These are phyloP conservation scores for Pyrrhoderma noxium DNA, from an alignment of 1,284 basidiomycete genomes.

Conservation along the genomic window DNA sequence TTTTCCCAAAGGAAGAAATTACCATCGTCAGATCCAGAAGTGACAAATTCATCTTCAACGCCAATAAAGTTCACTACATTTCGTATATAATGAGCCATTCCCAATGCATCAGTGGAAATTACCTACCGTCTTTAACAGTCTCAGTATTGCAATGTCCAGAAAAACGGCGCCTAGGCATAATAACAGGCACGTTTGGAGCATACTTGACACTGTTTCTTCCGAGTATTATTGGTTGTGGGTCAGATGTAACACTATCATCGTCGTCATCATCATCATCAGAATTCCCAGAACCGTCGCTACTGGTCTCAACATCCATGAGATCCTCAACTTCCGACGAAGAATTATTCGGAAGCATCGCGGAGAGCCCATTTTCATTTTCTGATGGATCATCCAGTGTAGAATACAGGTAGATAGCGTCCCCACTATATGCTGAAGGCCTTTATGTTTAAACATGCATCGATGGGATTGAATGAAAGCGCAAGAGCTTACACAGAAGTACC, in stretches of 20 bases:
- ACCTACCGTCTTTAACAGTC: constrained; percentile 87
- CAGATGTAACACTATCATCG: constrained; percentile 23
- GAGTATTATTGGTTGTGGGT: constrained; percentile 1
- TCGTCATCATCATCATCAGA: constrained; percentile 25
- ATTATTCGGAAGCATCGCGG: constrained; percentile 17
- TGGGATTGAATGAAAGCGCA: not conserved
- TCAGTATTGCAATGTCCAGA: constrained; percentile 74
- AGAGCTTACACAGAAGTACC: not conserved
- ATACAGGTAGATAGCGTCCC: constrained; percentile 76
- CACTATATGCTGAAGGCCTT: constrained; percentile 57
- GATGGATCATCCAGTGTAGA: constrained; percentile 66
- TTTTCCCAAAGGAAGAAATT: constrained; percentile 85
- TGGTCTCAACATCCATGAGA: constrained; percentile 18
- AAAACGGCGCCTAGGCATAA: constrained; percentile 66
- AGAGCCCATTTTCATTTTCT: constrained; percentile 18
- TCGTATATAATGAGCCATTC: not conserved
- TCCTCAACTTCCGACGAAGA: constrained; percentile 27
- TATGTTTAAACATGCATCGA: not conserved
- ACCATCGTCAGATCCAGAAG: constrained; percentile 88
- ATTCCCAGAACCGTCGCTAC: constrained; percentile 23
- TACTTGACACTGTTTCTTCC: constrained; percentile 7
- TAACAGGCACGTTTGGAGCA: constrained; percentile 26
- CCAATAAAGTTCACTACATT: constrained; percentile 77
- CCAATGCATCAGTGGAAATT: not conserved
- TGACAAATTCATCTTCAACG: constrained; percentile 67